Evolutionary conservation across 23 red algal species (phyloP).

Genomic region (Agarophyton chilense): DNA sequence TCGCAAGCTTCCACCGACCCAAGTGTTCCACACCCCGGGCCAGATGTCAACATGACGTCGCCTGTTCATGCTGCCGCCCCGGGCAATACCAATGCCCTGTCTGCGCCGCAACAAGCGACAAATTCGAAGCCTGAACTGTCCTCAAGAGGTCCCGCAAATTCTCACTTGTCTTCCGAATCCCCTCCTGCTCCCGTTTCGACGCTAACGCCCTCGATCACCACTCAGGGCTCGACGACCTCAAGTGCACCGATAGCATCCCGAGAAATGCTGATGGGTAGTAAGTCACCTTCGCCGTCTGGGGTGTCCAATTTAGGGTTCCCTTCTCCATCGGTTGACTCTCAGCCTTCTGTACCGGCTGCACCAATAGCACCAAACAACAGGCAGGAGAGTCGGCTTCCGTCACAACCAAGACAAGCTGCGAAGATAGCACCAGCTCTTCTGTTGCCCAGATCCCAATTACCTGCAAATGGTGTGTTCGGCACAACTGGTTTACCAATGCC

Average conservation of each 20-base stretch:
- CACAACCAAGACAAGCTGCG: constrained; percentile 22
- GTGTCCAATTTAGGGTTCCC: not conserved
- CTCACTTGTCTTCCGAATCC: not conserved
- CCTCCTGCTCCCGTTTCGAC: not conserved
- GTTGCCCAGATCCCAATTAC: not conserved
- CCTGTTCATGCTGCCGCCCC: not conserved
- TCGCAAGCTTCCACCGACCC: not conserved
- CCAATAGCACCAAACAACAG: not conserved
- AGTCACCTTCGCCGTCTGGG: not conserved
- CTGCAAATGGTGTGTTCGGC: constrained; percentile 29
- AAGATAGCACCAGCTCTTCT: constrained; percentile 46
- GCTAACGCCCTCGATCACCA: not conserved
- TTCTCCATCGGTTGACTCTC: constrained; percentile 4
- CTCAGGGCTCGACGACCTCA: not conserved
- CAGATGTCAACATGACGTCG: not conserved
- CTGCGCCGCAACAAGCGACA: not conserved
- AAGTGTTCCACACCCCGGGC: not conserved
- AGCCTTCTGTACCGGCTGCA: too few species aligned
- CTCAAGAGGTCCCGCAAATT: not conserved
- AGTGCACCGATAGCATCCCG: not conserved
- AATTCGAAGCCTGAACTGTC: not conserved
- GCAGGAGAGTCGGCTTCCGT: not conserved
- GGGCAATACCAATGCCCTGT: not conserved
- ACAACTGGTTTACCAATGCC: not conserved
- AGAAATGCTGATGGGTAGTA: not conserved